A percentile compares a stretch with the other conserved stretches of the same genome.
These are phyloP conservation scores for Pythium oligandrum DNA, from an alignment of 352 stramenopile species.

Conservation along the genomic window DNA sequence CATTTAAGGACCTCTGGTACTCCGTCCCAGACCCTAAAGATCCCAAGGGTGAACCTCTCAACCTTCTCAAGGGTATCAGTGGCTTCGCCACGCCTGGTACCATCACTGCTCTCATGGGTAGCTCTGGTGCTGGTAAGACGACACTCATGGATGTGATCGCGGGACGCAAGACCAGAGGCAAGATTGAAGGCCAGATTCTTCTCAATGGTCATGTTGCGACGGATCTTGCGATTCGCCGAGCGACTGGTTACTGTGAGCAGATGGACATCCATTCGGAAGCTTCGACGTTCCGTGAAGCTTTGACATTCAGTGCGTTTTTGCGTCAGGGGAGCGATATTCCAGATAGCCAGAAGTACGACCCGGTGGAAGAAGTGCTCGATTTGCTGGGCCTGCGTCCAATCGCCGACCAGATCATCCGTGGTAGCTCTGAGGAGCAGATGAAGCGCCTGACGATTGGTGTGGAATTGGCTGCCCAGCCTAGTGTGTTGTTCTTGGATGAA, in stretches of 20 bases:
- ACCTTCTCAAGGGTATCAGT: constrained; percentile 56
- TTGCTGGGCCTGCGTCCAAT: constrained; percentile 27
- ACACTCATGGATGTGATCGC: constrained; percentile 95
- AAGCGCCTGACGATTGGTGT: constrained; percentile 55
- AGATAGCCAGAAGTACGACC: constrained; percentile 25
- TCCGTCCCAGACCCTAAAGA: too few relatives aligned
- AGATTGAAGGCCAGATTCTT: constrained; percentile 78
- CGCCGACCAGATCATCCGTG: constrained; percentile 34
- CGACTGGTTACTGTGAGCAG: constrained; percentile 58
- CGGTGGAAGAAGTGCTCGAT: constrained; percentile 38
- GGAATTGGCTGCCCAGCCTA: constrained; percentile 70
- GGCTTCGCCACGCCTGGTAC: constrained; percentile 43
- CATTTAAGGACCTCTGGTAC: constrained; percentile 47
- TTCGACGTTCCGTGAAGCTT: constrained; percentile 78
- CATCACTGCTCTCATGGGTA: constrained; percentile 74
- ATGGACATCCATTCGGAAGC: constrained; percentile 79
- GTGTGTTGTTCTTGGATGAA: too few relatives aligned
- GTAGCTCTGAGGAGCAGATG: constrained; percentile 37
- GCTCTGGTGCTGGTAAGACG: constrained; percentile 87
- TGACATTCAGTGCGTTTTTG: constrained; percentile 82
- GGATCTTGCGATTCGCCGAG: constrained; percentile 34
- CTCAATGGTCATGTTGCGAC: constrained; percentile 87
- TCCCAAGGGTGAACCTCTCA: constrained; percentile 27
- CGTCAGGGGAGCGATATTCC: constrained; percentile 26
- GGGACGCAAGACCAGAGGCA: constrained; percentile 87